Conservation (phyloP, 345 rosid species). For the Populus alba region DNA sequence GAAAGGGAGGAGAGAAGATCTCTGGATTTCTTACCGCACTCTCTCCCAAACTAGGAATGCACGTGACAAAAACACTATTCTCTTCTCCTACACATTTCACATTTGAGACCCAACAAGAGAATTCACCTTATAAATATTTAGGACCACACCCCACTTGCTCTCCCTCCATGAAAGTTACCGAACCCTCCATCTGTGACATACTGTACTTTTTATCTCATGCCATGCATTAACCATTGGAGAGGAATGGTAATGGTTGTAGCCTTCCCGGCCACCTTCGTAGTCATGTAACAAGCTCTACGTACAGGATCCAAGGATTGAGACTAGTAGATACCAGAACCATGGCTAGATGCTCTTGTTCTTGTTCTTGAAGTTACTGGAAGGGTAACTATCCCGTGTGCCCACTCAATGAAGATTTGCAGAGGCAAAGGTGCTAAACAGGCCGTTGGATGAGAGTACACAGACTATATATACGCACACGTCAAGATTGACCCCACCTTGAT, state of each 20-base stretch:
- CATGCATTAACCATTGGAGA: neutral
- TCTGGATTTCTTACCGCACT: neutral
- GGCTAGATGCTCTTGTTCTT: neutral
- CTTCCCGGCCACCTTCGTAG: neutral
- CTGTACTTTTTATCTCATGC: neutral
- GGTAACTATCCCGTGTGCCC: conserved; percentile 7
- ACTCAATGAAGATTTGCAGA: neutral
- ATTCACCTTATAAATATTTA: neutral
- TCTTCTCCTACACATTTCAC: neutral
- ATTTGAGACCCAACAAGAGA: neutral
- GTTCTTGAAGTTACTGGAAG: neutral
- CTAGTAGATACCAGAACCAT: neutral
- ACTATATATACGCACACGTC: neutral
- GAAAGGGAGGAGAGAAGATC: conserved; percentile 23
- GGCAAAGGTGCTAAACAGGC: conserved; percentile 5
- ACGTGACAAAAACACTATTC: conserved; percentile 34
- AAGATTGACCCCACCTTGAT: conserved; percentile 22
- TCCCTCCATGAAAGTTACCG: neutral
- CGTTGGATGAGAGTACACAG: conserved; percentile 14
- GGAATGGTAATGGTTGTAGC: neutral
- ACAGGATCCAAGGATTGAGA: neutral
- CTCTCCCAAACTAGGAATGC: conserved; percentile 34
- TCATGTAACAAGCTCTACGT: neutral
- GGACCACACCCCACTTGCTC: conserved; percentile 10
- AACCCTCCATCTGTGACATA: neutral